Evolutionary conservation across 352 stramenopile genomes (phyloP).

Genomic region (Pythium guiyangense): DNA sequence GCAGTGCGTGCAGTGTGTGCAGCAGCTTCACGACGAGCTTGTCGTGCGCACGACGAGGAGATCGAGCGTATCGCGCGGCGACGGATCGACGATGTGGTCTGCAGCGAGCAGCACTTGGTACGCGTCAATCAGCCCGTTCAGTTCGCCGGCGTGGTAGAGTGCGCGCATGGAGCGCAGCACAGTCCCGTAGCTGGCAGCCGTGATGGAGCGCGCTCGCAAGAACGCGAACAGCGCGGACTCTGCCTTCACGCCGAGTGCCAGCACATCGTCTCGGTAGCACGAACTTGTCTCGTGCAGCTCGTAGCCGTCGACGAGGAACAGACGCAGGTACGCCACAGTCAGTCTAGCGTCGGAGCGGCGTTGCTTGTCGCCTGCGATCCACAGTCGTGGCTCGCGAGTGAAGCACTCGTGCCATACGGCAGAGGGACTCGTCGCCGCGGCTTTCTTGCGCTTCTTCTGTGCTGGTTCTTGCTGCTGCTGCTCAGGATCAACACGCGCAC

Average conservation of each 20-base stretch:
- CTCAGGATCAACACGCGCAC: not conserved
- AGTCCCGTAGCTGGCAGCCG: not conserved
- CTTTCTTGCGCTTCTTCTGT: too few relatives aligned
- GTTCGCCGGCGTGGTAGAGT: not conserved
- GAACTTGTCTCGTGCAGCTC: not conserved
- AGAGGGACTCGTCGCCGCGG: too few relatives aligned
- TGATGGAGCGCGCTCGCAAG: not conserved
- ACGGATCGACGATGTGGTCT: too few relatives aligned
- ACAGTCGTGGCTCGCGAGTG: not conserved
- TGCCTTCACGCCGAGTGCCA: not conserved
- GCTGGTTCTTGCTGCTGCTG: not conserved
- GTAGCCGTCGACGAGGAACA: not conserved
- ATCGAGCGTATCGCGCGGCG: too few relatives aligned
- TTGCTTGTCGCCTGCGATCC: not conserved
- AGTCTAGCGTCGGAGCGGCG: not conserved
- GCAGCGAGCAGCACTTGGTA: too few relatives aligned
- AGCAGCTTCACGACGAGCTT: too few relatives aligned
- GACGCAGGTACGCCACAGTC: not conserved
- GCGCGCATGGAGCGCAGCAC: not conserved
- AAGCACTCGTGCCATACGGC: too few relatives aligned
- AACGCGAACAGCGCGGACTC: not conserved
- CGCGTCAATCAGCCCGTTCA: too few relatives aligned
- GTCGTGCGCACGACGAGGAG: too few relatives aligned
- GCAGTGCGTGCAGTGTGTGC: too few relatives aligned
- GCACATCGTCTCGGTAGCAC: not conserved